These are phyloP conservation scores for Myxozyma lipomycoides DNA, from an alignment of 805 yeast species.

Conservation along the genomic window DNA sequence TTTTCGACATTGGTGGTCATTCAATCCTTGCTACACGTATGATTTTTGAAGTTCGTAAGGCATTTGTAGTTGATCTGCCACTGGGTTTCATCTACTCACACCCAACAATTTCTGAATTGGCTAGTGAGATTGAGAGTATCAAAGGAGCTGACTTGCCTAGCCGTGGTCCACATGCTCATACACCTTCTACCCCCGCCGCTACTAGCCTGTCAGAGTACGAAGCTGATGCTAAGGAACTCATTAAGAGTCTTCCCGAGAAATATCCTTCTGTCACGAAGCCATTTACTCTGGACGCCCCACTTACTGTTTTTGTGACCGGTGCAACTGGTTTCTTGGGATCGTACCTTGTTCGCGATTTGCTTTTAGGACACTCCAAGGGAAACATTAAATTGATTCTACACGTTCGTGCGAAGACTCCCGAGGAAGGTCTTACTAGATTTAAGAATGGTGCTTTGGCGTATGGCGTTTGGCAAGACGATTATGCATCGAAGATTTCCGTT, in stretches of 20 bases:
- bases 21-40: slow-evolving; percentile 94
- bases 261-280: slow-evolving; percentile 46
- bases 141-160: slow-evolving; percentile 49
- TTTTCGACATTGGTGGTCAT: slow-evolving; percentile 97
- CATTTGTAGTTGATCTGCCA: slow-evolving; percentile 75
- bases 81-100: slow-evolving; percentile 83
- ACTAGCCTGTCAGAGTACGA: slow-evolving; percentile 49
- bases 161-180: slow-evolving; percentile 34
- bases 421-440: slow-evolving; percentile 72
- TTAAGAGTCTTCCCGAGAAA: slow-evolving; percentile 42
- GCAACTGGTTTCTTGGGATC: slow-evolving; percentile 96
- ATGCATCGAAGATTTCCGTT: slow-evolving; percentile 56
- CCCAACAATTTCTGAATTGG: slow-evolving; percentile 79
- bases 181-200: slow-evolving; percentile 5
- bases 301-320: slow-evolving; percentile 85
- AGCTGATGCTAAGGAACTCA: slow-evolving; percentile 63
- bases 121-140: slow-evolving; percentile 62
- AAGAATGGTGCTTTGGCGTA: slow-evolving; percentile 71
- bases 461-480: slow-evolving; percentile 70
- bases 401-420: slow-evolving; percentile 74
- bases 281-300: slow-evolving; percentile 37
- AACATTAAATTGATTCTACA: slow-evolving; percentile 73
- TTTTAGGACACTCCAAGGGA: slow-evolving; percentile 38
- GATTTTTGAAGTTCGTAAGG: slow-evolving; percentile 87
- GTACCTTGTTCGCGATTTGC: slow-evolving; percentile 72